A percentile compares a stretch with the other conserved stretches of the same genome.
Conservation (phyloP, 148 eudicot genomes). For the Cornus suecica region DNA sequence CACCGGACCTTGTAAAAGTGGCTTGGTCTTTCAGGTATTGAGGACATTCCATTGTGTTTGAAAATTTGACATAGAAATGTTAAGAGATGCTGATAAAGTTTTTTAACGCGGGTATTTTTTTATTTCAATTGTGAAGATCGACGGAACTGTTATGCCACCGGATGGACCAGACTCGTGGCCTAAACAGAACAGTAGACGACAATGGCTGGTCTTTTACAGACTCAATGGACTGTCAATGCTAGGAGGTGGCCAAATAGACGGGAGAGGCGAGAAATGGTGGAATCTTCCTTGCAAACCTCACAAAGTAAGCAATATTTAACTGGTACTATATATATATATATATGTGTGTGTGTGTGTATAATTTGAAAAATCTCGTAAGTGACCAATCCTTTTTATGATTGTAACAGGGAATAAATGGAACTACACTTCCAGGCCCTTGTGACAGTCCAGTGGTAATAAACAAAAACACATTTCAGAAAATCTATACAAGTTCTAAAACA, state of each 20-base stretch:
- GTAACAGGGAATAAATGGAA: conserved; percentile 66
- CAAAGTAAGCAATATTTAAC: conserved; percentile 39
- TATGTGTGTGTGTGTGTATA: background rate
- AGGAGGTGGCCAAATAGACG: conserved; percentile 84
- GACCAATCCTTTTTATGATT: conserved; percentile 1
- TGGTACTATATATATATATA: background rate
- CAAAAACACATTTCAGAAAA: background rate
- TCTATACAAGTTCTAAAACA: background rate
- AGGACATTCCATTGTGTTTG: background rate
- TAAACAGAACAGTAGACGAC: conserved; percentile 51
- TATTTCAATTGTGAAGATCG: conserved; percentile 39
- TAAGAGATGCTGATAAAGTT: background rate
- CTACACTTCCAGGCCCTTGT: conserved; percentile 68
- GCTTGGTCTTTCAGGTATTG: conserved; percentile 24
- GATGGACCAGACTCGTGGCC: conserved; percentile 95
- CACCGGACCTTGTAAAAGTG: conserved; percentile 70
- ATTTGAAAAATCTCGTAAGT: background rate
- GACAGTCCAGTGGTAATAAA: conserved; percentile 92
- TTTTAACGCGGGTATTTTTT: background rate
- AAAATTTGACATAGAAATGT: background rate
- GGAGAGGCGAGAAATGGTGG: conserved; percentile 96
- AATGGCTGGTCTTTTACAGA: conserved; percentile 84
- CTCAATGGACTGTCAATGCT: conserved; percentile 62
- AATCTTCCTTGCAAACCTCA: conserved; percentile 95
- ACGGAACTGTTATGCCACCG: conserved; percentile 78